Base-by-base conservation (phyloP, 371 early-diverging fungal genomes). In the Mortierella polycephala region DNA sequence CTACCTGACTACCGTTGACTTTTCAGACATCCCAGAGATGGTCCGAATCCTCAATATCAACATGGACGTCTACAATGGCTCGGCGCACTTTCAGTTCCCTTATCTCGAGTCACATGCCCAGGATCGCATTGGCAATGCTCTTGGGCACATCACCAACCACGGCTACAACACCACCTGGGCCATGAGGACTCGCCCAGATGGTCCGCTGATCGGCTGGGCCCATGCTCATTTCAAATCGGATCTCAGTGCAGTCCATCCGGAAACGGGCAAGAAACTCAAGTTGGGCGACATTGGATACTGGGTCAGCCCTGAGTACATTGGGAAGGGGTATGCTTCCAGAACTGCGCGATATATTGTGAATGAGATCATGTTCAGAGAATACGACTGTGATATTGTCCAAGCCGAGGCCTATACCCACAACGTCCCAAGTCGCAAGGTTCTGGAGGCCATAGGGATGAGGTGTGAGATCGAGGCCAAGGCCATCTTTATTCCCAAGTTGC, bases 201-300 rank as follows among this genome's bases (percentile, higher is more conserved):
- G 77, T 6, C 77, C 72, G 9, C n/a, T 77, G 20, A 77, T 77
- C 4, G 77, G 77, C 39, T 77, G 77, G 77, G 45, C 72, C 50
- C 72, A 71, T 39, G n/a, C 54, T 9, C 44, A 68, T 46, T 53
- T 68, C 2, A 39, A 41, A 18, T 54, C 64, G 40, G 56, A 57
- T 11, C 47, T 18, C 9, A 40, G 53, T 0, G 61, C 56, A 5
- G 16, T 63, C 6, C 67, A 70, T n/a, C 76, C 76, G 9, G 57
- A 47, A 14, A 62, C 79, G 11, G 60, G 65, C 7, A 5, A 42
- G 23, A 52, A 61, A 1, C 59, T 77, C n/a, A 65, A 62, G 57
- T 41, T 64, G 10, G 65, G 58, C 0, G 59, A 66, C 0, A 65
- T 72, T 12, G 79, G 79, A 10, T 77, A 77, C 14, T 77, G 79